Percentiles rank a stretch among this genome's conserved stretches.
Evolutionary conservation across 768 basidiomycete genomes (phyloP).

Genomic region (Flagelloscypha sp.): DNA sequence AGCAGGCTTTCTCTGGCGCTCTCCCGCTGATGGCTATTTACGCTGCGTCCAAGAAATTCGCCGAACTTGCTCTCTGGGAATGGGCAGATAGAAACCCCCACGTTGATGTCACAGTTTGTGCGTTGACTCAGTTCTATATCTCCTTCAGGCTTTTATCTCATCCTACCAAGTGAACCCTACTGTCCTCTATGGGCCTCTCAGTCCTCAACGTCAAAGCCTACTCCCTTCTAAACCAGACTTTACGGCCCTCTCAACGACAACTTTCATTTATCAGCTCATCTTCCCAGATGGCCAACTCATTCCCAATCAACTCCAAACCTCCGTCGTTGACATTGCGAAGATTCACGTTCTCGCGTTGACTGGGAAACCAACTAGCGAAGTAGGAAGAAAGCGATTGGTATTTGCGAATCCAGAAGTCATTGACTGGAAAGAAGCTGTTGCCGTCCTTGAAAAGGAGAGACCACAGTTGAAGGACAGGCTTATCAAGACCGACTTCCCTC

Average conservation of each 20-base stretch:
- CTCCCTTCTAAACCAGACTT: conserved; percentile 10
- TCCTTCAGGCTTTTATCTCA: background rate
- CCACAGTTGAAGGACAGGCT: conserved; percentile 23
- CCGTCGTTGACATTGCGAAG: conserved; percentile 24
- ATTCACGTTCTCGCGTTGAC: conserved; percentile 23
- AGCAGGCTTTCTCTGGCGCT: conserved; percentile 8
- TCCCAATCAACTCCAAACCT: conserved; percentile 13
- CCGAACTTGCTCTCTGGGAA: conserved; percentile 9
- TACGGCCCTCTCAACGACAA: conserved; percentile 17
- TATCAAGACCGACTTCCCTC: conserved; percentile 11
- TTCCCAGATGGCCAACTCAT: conserved; percentile 16
- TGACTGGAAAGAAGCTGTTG: conserved; percentile 12
- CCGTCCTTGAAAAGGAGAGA: conserved; percentile 20
- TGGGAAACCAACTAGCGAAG: conserved; percentile 10
- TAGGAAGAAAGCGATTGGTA: conserved; percentile 8
- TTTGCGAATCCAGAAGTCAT: conserved; percentile 19
- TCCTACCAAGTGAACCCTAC: conserved; percentile 23
- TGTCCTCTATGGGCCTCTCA: conserved; percentile 26
- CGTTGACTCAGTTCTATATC: conserved; percentile 1
- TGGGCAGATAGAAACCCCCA: conserved; percentile 12
- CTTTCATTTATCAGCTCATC: conserved; percentile 19
- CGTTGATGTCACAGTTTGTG: conserved; percentile 12
- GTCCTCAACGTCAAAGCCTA: conserved; percentile 14
- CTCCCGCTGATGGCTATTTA: no score
- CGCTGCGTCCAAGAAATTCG: conserved; percentile 9